A percentile compares a stretch with the other conserved stretches of the same genome.
Evolutionary conservation across 2,329 filamentous ascomycete genomes (phyloP).

Genomic region (Exophiala sp.): DNA sequence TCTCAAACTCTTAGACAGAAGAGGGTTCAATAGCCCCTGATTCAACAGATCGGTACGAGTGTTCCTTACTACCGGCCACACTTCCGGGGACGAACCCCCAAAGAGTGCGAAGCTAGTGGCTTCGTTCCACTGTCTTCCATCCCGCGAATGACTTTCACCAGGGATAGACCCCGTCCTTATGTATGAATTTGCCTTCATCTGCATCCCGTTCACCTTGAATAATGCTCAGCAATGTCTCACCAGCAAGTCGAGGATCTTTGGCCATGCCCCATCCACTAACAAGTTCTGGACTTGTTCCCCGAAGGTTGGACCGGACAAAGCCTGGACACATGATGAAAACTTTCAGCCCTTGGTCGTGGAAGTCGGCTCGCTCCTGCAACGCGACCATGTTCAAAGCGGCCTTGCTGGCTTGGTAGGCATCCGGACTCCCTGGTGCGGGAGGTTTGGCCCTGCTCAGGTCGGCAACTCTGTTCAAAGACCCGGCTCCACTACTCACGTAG

Average conservation of each 20-base stretch:
- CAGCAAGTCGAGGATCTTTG: constrained; percentile 35
- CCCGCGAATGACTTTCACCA: constrained; percentile 4
- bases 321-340: constrained; percentile 45
- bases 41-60: no score
- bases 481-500: constrained; percentile 35
- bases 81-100: no score
- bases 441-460: constrained; percentile 23
- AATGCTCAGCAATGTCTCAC: constrained; percentile 38
- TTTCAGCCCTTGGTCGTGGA: constrained; percentile 44
- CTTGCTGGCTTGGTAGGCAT: constrained; percentile 16
- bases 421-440: constrained; percentile 37
- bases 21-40: no score
- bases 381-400: constrained; percentile 47
- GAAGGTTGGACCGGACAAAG: constrained; percentile 43
- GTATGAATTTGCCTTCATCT: constrained; percentile 34
- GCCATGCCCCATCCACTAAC: constrained; percentile 28
- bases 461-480: constrained; percentile 26
- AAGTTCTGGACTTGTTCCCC: constrained; percentile 32
- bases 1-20: no score
- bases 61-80: no score
- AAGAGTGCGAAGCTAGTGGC: no score
- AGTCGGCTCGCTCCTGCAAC: constrained; percentile 42
- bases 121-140: no score
- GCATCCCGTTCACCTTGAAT: constrained; percentile 40
- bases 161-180: constrained; percentile 15